Evolutionary conservation across 2,329 filamentous ascomycete species (phyloP).

Genomic region (Aspergillus tubingensis): DNA sequence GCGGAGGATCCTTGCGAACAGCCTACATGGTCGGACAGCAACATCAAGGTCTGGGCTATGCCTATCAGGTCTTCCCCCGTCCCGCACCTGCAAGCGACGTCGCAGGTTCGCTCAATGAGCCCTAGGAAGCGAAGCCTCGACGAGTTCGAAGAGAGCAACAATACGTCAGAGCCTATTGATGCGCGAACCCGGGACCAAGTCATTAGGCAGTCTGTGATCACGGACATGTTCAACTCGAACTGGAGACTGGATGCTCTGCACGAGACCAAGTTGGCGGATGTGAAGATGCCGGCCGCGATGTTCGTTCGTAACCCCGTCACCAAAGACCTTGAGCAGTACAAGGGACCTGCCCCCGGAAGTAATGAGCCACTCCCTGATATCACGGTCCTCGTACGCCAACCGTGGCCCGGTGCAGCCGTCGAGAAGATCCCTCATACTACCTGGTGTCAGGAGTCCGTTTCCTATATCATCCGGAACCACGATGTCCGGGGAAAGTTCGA

Average conservation of each 20-base stretch:
- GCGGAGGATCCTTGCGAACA: slow-evolving; percentile 35
- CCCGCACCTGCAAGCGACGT: slow-evolving; percentile 27
- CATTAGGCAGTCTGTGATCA: slow-evolving; percentile 64
- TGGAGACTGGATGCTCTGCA: slow-evolving; percentile 73
- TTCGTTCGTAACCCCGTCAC: slow-evolving; percentile 66
- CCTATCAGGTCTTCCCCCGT: slow-evolving; percentile 48
- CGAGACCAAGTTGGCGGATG: slow-evolving; percentile 66
- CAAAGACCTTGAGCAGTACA: slow-evolving; percentile 68
- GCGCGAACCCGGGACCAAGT: slow-evolving; percentile 46
- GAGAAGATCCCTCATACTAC: slow-evolving; percentile 67
- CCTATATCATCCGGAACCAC: slow-evolving; percentile 81
- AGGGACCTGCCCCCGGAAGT: slow-evolving; percentile 64
- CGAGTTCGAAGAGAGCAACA: slow-evolving; percentile 44
- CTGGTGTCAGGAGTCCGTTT: slow-evolving; percentile 69
- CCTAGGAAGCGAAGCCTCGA: slow-evolving; percentile 53
- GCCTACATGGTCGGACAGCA: slow-evolving; percentile 74
- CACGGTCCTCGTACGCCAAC: slow-evolving; percentile 70
- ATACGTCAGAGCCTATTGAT: slow-evolving; percentile 17
- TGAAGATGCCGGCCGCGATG: slow-evolving; percentile 67
- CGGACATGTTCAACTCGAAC: slow-evolving; percentile 74
- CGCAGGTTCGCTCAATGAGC: slow-evolving; percentile 29
- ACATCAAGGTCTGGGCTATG: slow-evolving; percentile 83
- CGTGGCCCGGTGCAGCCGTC: slow-evolving; percentile 74
- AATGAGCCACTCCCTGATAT: slow-evolving; percentile 59
- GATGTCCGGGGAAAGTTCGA: slow-evolving; percentile 80